Base-by-base conservation (phyloP, 1,139 yeast species). In the Scheffersomyces parashehatae region DNA sequence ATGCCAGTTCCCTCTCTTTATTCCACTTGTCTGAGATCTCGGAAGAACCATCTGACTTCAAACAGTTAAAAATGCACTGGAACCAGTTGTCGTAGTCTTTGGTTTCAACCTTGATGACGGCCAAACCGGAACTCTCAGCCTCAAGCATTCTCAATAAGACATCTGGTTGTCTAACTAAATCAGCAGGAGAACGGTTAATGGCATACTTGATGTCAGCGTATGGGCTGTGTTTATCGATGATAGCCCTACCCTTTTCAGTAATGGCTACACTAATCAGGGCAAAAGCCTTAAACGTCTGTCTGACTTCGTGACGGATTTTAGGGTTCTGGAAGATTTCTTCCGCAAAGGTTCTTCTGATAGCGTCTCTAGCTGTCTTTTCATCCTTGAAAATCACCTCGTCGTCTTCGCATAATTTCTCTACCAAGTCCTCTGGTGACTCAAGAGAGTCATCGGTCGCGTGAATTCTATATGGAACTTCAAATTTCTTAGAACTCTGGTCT, bases 191-290 rank as follows among this genome's bases (percentile, higher is more conserved):
- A 57, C 95, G 79, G 64, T 89, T 87, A 43, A 82, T 79, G 13
- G 97, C 96, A 64, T 93, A 95, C 62, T 93, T 95, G 68, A 95
- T 85, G 58, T 89, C 97, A 47, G 86, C 89, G 57, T 83, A 91
- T 1, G 93, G 87, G 50, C 93, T 85, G 49, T 83, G 83, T 45
- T 80, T 83, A 53, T 86, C 95, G 50, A 93, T 93, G 51, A 85
- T 82, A 38, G 81, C 73, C 55, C 81, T 81, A 48, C 99, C 99
- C 66, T 88, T 90, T 51, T 90, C 95, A 0, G 98, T 91, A 34
- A 91, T 68, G 12, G 81, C 79, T 16, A 91, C 85, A 60, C 87
- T 85, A 15, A 91, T 77, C 24, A 79, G 76, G 12, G 95, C 89
- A 56, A 78, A 82, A 35, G 77, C 74, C 61, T 82, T 80, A 61